Percentiles rank a stretch among this genome's conserved stretches.
Evolutionary conservation across 2,329 filamentous ascomycete species (phyloP).

Genomic region (Xylaria sp.): DNA sequence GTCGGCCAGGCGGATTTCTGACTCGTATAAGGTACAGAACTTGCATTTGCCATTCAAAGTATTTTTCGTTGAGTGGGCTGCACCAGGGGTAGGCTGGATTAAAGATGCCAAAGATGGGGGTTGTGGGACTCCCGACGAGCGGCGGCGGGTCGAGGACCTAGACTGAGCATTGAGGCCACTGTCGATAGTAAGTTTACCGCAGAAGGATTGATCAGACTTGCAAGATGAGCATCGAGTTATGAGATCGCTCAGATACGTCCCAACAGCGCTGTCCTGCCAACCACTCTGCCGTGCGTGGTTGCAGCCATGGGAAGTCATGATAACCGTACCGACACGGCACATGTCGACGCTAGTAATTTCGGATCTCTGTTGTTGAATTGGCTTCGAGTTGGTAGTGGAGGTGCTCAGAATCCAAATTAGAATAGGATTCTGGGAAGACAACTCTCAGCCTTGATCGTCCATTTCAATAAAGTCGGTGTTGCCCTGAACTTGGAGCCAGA

Average conservation of each 20-base stretch:
- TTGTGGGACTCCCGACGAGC: conserved; percentile 24
- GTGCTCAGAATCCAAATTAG: conserved; percentile 8
- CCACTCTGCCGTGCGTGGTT: conserved; percentile 40
- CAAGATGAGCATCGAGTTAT: conserved; percentile 37
- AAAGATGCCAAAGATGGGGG: conserved; percentile 35
- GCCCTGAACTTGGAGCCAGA: conserved; percentile 22
- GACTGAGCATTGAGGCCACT: conserved; percentile 16
- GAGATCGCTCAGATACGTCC: conserved; percentile 32
- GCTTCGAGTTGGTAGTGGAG: conserved; percentile 9
- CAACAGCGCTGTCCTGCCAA: conserved; percentile 37
- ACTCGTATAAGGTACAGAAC: conserved; percentile 38
- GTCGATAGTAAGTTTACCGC: conserved; percentile 36
- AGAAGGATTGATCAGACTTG: conserved; percentile 32
- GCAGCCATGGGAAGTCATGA: conserved; percentile 38
- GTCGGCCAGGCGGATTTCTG: conserved; percentile 39
- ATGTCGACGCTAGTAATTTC: conserved; percentile 25
- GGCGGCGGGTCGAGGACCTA: conserved; percentile 25
- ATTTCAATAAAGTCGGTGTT: conserved; percentile 32
- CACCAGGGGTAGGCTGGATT: conserved; percentile 28
- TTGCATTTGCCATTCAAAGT: conserved; percentile 39
- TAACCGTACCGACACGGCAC: conserved; percentile 39
- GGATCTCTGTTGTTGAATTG: conserved; percentile 7
- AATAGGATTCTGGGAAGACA: conserved; percentile 17
- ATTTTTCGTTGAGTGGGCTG: conserved; percentile 16
- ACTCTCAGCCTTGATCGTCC: conserved; percentile 18